A percentile compares a stretch with the other conserved stretches of the same genome.
These are phyloP conservation scores for Trichoderma arundinaceum DNA, from an alignment of 2,329 filamentous ascomycete genomes.

Conservation along the genomic window DNA sequence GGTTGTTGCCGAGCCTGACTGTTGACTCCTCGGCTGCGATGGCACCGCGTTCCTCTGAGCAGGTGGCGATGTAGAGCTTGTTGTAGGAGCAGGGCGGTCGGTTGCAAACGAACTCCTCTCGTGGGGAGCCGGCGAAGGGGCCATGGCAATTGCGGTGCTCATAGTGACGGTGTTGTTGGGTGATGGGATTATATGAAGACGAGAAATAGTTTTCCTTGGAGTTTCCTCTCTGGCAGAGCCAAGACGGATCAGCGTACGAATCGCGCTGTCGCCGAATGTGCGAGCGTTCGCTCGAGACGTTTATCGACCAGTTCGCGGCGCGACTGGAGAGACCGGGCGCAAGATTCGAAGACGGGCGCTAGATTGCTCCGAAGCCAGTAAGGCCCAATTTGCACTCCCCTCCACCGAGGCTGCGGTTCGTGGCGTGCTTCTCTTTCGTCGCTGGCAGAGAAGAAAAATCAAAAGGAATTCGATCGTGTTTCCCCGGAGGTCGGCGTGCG, in stretches of 20 bases:
- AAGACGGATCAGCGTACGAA: conserved; percentile 12
- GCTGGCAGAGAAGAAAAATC: conserved; percentile 9
- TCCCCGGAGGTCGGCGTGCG: neutral
- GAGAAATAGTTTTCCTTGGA: neutral
- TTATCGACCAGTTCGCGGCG: conserved; percentile 8
- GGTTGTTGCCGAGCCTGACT: conserved; percentile 48
- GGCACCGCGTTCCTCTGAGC: conserved; percentile 49
- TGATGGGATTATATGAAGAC: neutral
- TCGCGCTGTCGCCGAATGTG: conserved; percentile 24
- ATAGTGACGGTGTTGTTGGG: conserved; percentile 52
- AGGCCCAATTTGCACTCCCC: conserved; percentile 15
- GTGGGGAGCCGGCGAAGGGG: conserved; percentile 70
- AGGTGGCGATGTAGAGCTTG: conserved; percentile 50
- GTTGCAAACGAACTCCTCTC: conserved; percentile 64
- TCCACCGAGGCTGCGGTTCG: conserved; percentile 10
- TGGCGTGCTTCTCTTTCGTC: neutral
- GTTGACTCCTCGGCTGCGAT: conserved; percentile 32
- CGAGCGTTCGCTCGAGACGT: conserved; percentile 8
- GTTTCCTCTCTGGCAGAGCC: neutral
- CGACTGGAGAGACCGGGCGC: conserved; percentile 13
- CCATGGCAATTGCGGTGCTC: conserved; percentile 73
- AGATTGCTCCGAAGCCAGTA: neutral
- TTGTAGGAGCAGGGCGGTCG: conserved; percentile 52
- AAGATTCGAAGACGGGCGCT: conserved; percentile 3
- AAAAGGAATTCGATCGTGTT: conserved; percentile 20